A percentile compares a stretch with the other conserved stretches of the same genome.
Evolutionary conservation across 768 basidiomycete genomes (phyloP).

Genomic region (Pleurotus tuber-regium): DNA sequence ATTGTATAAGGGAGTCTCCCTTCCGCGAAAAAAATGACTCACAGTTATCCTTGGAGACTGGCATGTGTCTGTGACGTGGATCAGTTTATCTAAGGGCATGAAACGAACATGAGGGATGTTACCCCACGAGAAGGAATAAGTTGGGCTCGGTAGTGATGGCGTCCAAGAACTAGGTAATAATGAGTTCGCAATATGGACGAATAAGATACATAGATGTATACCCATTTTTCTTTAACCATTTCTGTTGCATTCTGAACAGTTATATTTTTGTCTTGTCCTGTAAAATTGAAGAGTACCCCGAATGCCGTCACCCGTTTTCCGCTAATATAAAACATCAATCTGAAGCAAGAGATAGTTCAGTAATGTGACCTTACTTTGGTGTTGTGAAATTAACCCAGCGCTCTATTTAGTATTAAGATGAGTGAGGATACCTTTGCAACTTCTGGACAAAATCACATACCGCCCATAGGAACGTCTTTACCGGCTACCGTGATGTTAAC

Average conservation of each 20-base stretch:
- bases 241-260: constrained; percentile 72
- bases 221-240: constrained; percentile 83
- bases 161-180: constrained; percentile 52
- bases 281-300: constrained; percentile 79
- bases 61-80: constrained; percentile 68
- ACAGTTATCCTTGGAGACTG: constrained; percentile 69
- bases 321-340: constrained; percentile 21
- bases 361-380: constrained; percentile 42
- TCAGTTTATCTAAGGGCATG: neutral
- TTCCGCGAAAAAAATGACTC: neutral
- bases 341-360: neutral
- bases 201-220: constrained; percentile 16
- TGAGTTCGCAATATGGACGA: neutral
- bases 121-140: constrained; percentile 76
- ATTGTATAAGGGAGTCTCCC: neutral
- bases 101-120: constrained; percentile 22
- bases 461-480: constrained; percentile 35
- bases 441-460: constrained; percentile 16
- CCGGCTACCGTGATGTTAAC: constrained; percentile 75
- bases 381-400: constrained; percentile 75
- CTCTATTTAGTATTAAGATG: constrained; percentile 29
- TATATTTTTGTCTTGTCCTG: constrained; percentile 65
- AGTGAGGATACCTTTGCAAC: neutral
- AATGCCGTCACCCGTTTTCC: constrained; percentile 76
- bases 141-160: constrained; percentile 82